Percentiles rank a stretch among this genome's conserved stretches.
phyloP scores from a whole-genome alignment of 108 stramenopile species.

The Cylindrotheca closterium region DNA sequence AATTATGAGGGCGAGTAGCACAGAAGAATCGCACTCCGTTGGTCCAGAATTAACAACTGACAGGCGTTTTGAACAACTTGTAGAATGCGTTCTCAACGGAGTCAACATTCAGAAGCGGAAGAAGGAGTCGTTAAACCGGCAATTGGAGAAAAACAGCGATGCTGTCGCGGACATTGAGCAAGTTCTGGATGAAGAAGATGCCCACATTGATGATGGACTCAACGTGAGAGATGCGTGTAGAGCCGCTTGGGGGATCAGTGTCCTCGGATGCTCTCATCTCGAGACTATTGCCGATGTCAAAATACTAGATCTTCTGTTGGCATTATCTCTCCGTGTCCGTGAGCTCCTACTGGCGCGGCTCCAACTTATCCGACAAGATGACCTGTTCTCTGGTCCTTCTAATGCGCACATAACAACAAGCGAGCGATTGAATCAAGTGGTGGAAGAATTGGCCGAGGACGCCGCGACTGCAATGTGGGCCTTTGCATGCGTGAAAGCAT shows the following conservation, averaged over 20 bases:
- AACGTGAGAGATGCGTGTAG: conserved; percentile 50
- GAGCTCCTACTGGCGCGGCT: conserved; percentile 45
- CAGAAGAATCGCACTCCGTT: conserved; percentile 8
- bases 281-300: conserved; percentile 42
- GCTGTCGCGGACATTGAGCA: conserved; percentile 35
- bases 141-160: conserved; percentile 10
- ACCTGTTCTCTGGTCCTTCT: not conserved
- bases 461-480: conserved; percentile 52
- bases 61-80: conserved; percentile 62
- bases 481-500: conserved; percentile 49
- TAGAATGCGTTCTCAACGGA: conserved; percentile 58
- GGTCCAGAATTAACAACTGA: conserved; percentile 37
- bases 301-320: conserved; percentile 31
- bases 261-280: conserved; percentile 30
- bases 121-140: conserved; percentile 12
- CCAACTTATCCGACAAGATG: conserved; percentile 32
- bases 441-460: conserved; percentile 53
- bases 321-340: conserved; percentile 43
- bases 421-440: conserved; percentile 33
- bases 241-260: conserved; percentile 59
- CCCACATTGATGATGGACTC: conserved; percentile 33
- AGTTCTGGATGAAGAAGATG: conserved; percentile 35
- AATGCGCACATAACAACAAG: conserved; percentile 14
- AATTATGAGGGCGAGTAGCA: not conserved
- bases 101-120: conserved; percentile 39